Evolutionary conservation across 176 grass and related monocot species (phyloP).

Genomic region (Elaeis guineensis): DNA sequence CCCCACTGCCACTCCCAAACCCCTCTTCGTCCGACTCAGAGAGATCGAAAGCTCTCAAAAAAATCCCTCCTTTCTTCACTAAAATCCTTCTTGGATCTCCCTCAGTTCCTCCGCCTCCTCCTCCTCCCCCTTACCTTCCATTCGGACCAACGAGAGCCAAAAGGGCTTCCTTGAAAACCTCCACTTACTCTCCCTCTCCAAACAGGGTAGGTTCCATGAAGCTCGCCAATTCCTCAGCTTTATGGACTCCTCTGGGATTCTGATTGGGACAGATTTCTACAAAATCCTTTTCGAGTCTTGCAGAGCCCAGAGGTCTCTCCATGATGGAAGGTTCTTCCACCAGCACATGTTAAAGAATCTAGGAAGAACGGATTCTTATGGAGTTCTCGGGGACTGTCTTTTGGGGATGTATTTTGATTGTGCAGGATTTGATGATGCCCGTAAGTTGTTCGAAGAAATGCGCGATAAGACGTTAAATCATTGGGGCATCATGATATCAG

Average conservation of each 20-base stretch:
- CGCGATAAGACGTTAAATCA: conserved; percentile 1
- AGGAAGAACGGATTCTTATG: background rate
- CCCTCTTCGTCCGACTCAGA: no score
- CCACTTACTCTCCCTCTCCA: conserved; percentile 13
- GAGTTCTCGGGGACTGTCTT: conserved; percentile 9
- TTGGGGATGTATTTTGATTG: conserved; percentile 11
- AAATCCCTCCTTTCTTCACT: background rate
- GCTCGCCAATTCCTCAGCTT: conserved; percentile 14
- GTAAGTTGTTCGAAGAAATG: conserved; percentile 13
- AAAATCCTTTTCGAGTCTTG: conserved; percentile 11
- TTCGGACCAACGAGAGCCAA: background rate
- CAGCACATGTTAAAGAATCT: conserved; percentile 12
- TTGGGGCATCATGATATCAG: conserved; percentile 17
- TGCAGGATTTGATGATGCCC: conserved; percentile 3
- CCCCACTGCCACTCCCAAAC: no score
- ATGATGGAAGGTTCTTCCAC: conserved; percentile 18
- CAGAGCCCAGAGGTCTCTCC: background rate
- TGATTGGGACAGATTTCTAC: conserved; percentile 6
- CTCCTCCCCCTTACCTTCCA: background rate
- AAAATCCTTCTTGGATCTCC: conserved; percentile 15
- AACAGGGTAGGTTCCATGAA: conserved; percentile 12
- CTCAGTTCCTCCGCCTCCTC: conserved; percentile 2
- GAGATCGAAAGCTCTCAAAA: no score
- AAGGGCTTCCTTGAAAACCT: conserved; percentile 10
- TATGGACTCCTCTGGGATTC: conserved; percentile 10